A percentile compares a stretch with the other conserved stretches of the same genome.
Conservation (phyloP, 768 basidiomycete genomes). For the Mycena rosella region DNA sequence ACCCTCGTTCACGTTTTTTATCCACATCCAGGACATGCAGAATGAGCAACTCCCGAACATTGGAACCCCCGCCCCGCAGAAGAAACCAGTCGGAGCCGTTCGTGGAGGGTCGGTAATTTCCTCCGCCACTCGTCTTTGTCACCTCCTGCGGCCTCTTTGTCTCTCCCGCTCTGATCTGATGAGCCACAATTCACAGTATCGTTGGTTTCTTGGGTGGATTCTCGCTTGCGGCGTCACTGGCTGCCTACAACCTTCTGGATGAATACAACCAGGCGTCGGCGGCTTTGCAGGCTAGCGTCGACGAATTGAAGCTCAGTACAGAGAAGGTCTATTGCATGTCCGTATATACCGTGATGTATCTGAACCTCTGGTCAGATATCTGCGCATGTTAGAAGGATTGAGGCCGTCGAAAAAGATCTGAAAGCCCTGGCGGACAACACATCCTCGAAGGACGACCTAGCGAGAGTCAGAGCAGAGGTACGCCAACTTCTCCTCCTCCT, state of each 20-base stretch:
- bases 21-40: conserved; percentile 58
- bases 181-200: conserved; percentile 59
- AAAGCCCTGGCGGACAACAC: conserved; percentile 77
- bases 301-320: conserved; percentile 87
- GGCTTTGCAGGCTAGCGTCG: conserved; percentile 88
- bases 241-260: conserved; percentile 89
- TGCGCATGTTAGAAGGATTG: conserved; percentile 85
- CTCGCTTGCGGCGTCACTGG: conserved; percentile 87
- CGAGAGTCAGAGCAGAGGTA: conserved; percentile 81
- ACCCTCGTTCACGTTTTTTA: conserved; percentile 50
- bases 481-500: too few species aligned
- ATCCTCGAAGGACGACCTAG: conserved; percentile 85
- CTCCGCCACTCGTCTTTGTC: conserved; percentile 8
- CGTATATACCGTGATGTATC: not conserved
- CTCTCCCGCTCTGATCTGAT: conserved; percentile 13
- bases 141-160: not conserved
- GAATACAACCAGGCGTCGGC: conserved; percentile 92
- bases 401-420: conserved; percentile 91
- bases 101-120: conserved; percentile 66
- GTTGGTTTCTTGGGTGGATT: conserved; percentile 92
- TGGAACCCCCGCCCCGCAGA: conserved; percentile 67
- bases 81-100: conserved; percentile 83
- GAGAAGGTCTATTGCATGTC: conserved; percentile 67
- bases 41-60: conserved; percentile 64
- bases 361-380: conserved; percentile 66